A percentile compares a stretch with the other conserved stretches of the same genome.
Evolutionary conservation across 805 yeast genomes (phyloP).

Genomic region (Kodamaea fukazawae): DNA sequence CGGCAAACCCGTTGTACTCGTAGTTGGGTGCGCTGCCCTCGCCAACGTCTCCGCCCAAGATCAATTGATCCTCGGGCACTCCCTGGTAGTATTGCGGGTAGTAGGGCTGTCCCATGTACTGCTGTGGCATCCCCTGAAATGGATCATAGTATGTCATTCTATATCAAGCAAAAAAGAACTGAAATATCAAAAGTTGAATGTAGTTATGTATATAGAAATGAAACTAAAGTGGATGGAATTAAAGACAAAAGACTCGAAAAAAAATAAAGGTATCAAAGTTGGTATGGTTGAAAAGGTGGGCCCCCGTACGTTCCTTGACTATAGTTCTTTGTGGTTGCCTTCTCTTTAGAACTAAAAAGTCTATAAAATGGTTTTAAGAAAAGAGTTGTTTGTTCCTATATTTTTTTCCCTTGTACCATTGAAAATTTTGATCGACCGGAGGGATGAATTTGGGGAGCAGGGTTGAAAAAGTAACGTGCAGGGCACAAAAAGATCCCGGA

Average conservation of each 20-base stretch:
- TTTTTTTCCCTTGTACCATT: too few relatives aligned
- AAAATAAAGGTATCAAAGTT: background rate
- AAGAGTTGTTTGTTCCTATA: too few relatives aligned
- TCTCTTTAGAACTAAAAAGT: too few relatives aligned
- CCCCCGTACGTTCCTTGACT: too few relatives aligned
- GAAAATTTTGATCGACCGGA: too few relatives aligned
- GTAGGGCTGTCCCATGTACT: conserved; percentile 33
- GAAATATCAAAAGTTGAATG: conserved; percentile 1
- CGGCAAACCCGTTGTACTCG: conserved; percentile 21
- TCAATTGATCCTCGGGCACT: conserved; percentile 14
- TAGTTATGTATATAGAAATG: too few relatives aligned
- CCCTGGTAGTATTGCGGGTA: conserved; percentile 31
- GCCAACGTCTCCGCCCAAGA: conserved; percentile 10
- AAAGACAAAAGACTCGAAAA: background rate
- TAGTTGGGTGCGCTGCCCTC: conserved; percentile 8
- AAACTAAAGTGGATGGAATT: background rate
- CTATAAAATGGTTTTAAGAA: too few relatives aligned
- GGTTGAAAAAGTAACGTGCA: too few relatives aligned
- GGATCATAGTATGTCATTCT: conserved; percentile 43
- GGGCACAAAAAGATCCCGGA: too few relatives aligned
- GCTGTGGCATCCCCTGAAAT: conserved; percentile 39
- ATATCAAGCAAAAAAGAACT: conserved; percentile 6
- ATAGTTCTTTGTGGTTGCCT: too few relatives aligned
- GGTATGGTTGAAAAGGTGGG: too few relatives aligned
- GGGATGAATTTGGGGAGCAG: too few relatives aligned